A percentile compares a stretch with the other conserved stretches of the same genome.
phyloP scores from a whole-genome alignment of 139 green algal species.

The Prasinococcaceae sp. region DNA sequence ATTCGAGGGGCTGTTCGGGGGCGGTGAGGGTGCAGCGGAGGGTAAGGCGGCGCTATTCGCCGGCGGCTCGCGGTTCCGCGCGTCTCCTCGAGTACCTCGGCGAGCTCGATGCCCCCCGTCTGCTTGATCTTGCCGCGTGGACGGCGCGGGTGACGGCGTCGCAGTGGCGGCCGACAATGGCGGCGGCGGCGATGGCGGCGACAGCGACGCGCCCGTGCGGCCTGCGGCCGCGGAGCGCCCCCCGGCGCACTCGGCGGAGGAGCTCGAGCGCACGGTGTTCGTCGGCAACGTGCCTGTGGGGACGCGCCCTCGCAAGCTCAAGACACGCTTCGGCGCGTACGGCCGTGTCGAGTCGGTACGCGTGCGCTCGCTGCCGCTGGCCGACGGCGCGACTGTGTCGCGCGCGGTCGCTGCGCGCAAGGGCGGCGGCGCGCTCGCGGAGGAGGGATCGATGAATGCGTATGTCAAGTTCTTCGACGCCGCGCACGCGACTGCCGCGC shows the following conservation, averaged over 20 bases:
- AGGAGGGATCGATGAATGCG: constrained; percentile 23
- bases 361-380: constrained; percentile 55
- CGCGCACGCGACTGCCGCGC: constrained; percentile 25
- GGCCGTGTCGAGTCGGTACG: constrained; percentile 58
- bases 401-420: constrained; percentile 5
- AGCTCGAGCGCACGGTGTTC: constrained; percentile 59
- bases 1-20: too few species aligned
- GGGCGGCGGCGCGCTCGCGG: not conserved
- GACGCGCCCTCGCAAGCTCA: constrained; percentile 40
- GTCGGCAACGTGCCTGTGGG: constrained; percentile 70
- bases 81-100: too few species aligned
- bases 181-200: not conserved
- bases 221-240: too few species aligned
- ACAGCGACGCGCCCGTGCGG: not conserved
- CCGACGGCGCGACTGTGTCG: constrained; percentile 5
- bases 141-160: too few species aligned
- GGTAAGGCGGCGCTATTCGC: too few species aligned
- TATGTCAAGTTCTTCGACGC: constrained; percentile 62
- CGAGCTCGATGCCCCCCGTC: too few species aligned
- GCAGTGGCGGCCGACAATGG: too few species aligned
- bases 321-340: constrained; percentile 34
- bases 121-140: too few species aligned
- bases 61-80: too few species aligned
- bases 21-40: too few species aligned
- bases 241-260: not conserved